phyloP scores from a whole-genome alignment of 1,139 yeast genomes.

The Suhomyces anneliseae region DNA sequence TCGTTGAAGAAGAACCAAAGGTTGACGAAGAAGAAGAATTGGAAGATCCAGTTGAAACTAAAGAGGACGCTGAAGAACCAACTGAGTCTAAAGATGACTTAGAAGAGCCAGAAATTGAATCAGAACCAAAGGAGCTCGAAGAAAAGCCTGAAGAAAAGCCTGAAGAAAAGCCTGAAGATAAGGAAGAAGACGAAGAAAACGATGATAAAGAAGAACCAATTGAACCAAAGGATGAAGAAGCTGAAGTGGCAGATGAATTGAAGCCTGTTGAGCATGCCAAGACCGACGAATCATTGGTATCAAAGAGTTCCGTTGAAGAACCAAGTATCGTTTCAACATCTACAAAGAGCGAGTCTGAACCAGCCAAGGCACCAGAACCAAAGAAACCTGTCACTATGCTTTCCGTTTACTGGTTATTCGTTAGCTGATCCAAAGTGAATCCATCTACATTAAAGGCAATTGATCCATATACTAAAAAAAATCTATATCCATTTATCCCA shows the following conservation, averaged over 20 bases:
- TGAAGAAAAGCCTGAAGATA: neutral
- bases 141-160: conserved; percentile 1
- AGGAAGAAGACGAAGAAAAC: neutral
- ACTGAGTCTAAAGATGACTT: neutral
- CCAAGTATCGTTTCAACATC: too few species aligned
- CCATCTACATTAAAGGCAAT: neutral
- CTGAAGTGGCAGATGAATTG: neutral
- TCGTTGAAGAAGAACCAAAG: neutral
- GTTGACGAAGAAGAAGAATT: neutral
- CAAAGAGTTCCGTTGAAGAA: too few species aligned
- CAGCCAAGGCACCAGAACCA: neutral
- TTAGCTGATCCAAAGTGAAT: conserved; percentile 14
- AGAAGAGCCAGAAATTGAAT: neutral
- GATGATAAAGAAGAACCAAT: neutral
- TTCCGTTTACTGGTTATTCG: conserved; percentile 35
- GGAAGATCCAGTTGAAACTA: neutral
- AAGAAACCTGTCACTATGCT: conserved; percentile 16
- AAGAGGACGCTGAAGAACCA: neutral
- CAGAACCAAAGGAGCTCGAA: neutral
- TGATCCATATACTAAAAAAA: too few species aligned
- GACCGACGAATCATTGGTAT: neutral
- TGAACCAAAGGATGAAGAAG: neutral
- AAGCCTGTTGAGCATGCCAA: neutral
- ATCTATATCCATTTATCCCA: too few species aligned
- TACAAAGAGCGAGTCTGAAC: too few species aligned